phyloP scores from a whole-genome alignment of 306 rosid genomes.

The Quercus wislizeni region DNA sequence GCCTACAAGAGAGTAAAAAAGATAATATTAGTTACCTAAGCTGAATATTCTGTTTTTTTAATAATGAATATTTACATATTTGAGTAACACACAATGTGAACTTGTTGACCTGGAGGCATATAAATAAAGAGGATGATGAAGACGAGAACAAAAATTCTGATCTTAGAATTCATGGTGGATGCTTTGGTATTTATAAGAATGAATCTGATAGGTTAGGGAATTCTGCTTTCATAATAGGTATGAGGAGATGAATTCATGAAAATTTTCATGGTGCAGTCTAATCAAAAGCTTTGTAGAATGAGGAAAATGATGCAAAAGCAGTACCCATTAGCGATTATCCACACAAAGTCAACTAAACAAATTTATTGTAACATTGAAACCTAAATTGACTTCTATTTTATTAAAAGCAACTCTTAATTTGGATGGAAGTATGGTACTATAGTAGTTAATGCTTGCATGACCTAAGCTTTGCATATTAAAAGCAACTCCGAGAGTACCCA shows the following conservation, averaged over 20 bases:
- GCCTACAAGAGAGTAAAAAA: constrained; percentile 30
- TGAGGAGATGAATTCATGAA: neutral
- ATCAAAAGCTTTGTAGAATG: neutral
- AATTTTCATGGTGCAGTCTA: constrained; percentile 14
- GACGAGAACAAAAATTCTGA: constrained; percentile 17
- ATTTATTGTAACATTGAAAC: neutral
- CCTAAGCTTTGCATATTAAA: neutral
- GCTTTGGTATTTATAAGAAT: too few species aligned
- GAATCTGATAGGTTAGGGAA: neutral
- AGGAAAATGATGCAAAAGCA: neutral
- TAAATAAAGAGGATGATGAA: constrained; percentile 31
- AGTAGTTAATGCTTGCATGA: neutral
- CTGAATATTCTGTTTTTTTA: too few species aligned
- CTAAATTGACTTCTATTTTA: neutral
- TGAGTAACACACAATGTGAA: neutral
- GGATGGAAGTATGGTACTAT: neutral
- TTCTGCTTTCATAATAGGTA: constrained; percentile 3
- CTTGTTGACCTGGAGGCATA: constrained; percentile 48
- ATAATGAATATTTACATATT: neutral
- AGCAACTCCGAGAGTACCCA: too few species aligned
- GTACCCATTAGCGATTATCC: constrained; percentile 1
- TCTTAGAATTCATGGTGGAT: constrained; percentile 11
- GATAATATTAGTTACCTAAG: neutral
- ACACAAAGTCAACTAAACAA: constrained; percentile 19
- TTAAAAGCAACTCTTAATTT: neutral